phyloP scores from a whole-genome alignment of 306 rosid genomes.

The Lupinus albus region DNA sequence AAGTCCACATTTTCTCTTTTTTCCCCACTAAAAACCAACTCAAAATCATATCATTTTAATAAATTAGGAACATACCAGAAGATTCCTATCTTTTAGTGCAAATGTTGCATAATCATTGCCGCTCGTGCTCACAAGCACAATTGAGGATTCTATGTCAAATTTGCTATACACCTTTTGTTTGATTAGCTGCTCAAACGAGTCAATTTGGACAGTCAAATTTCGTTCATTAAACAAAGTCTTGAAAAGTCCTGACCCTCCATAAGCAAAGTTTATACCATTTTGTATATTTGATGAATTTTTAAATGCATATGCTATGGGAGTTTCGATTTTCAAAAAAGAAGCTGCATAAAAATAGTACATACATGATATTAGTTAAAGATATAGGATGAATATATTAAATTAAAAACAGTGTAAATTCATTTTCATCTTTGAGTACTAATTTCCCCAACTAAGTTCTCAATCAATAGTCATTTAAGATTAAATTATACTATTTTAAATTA shows the following conservation, averaged over 20 bases:
- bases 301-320: conserved; percentile 31
- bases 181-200: conserved; percentile 43
- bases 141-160: conserved; percentile 48
- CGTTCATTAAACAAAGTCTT: conserved; percentile 42
- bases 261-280: conserved; percentile 44
- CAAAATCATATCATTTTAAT: too few relatives aligned
- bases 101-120: conserved; percentile 43
- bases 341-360: conserved; percentile 35
- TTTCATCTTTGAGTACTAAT: too few relatives aligned
- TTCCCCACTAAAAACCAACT: too few relatives aligned
- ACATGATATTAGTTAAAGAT: neutral
- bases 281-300: conserved; percentile 16
- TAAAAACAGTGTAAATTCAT: too few relatives aligned
- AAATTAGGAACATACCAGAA: conserved; percentile 27
- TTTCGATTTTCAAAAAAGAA: conserved; percentile 39
- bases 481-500: too few relatives aligned
- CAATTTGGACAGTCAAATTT: conserved; percentile 41
- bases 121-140: conserved; percentile 40
- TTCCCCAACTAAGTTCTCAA: too few relatives aligned
- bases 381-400: neutral
- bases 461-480: too few relatives aligned
- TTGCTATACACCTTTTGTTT: conserved; percentile 48
- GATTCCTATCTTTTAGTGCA: neutral
- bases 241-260: conserved; percentile 47
- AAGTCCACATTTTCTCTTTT: too few relatives aligned